Base-by-base conservation (phyloP, 331 rosid species). In the Telfairia occidentalis region DNA sequence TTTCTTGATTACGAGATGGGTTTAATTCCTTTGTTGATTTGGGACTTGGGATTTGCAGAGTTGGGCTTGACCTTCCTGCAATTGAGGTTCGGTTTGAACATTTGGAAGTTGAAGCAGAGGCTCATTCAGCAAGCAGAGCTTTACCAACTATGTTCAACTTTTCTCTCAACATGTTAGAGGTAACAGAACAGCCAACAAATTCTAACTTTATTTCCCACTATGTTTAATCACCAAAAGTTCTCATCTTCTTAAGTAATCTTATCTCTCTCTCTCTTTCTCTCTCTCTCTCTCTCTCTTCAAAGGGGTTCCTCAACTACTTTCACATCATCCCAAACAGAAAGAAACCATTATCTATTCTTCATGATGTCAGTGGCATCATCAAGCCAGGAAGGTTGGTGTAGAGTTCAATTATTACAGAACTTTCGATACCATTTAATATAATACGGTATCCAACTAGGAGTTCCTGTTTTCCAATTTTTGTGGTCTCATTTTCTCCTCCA, bases 61-160 rank as follows among this genome's bases (percentile, higher is more conserved):
- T 84, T 38, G 83, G 87, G 52, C 71, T 81, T 49, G 78, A 84
- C 7, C 54, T 78, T 58, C 85, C 85, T 4, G 70, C 83, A 2
- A 76, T 82, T 71, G 85, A 84, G 37, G 80, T 81, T 21, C 75
- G 83, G 24, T 81, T 76, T 28, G 85, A 81, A 71, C 79, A 81
- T 72, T 23, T 81, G 4, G 61, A 57, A 38, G 65, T 81, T 1
- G 78, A 73, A 46, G 81, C 83, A 29, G 78, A 81, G 18, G 71
- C 75, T 54, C 67, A 76, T 64, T 77, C 79, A n/a, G 87, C 85
- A 18, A 57, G 77, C 61, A 84, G 87, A 80, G 83, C 85, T 61
- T 76, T 84, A 42, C 87, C 87, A 63, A 61, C 81, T 3, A 18
- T 84, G 15, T 16, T 84, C 11, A 81, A 81, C 75, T 84, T 78